Conservation (phyloP, 495 filamentous ascomycete species). For the Tuber magnatum region DNA sequence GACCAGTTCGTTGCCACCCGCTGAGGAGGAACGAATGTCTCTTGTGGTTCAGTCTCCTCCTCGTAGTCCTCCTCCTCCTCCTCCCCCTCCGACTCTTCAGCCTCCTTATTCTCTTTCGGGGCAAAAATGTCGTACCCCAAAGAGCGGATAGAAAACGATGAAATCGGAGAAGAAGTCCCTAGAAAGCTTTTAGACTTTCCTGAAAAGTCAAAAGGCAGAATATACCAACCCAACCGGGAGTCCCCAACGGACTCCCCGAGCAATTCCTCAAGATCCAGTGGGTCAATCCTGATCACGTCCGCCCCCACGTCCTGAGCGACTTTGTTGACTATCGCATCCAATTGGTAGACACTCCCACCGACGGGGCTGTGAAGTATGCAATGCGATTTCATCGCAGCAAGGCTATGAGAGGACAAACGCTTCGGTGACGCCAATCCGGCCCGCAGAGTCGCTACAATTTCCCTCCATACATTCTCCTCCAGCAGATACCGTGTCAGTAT, state of each 20-base stretch:
- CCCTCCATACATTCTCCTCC: conserved; percentile 40
- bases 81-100: conserved; percentile 45
- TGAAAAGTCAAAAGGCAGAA: background rate
- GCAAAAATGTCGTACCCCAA: conserved; percentile 57
- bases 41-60: conserved; percentile 24
- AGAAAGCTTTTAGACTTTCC: conserved; percentile 12
- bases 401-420: conserved; percentile 30
- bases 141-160: conserved; percentile 44
- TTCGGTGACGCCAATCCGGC: conserved; percentile 41
- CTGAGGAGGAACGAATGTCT: conserved; percentile 3
- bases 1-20: background rate
- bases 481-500: conserved; percentile 32
- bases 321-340: conserved; percentile 54
- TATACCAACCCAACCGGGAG: conserved; percentile 32
- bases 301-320: conserved; percentile 56
- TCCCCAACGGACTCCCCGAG: conserved; percentile 68
- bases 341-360: conserved; percentile 50
- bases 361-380: conserved; percentile 60
- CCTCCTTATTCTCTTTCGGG: conserved; percentile 17
- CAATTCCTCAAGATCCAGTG: conserved; percentile 72
- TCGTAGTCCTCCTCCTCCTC: conserved; percentile 46
- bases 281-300: conserved; percentile 71
- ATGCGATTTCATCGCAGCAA: conserved; percentile 54
- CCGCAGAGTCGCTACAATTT: conserved; percentile 38
- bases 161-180: conserved; percentile 25